Base-by-base conservation (phyloP, 495 filamentous ascomycete genomes). In the Venustampulla echinocandica region DNA sequence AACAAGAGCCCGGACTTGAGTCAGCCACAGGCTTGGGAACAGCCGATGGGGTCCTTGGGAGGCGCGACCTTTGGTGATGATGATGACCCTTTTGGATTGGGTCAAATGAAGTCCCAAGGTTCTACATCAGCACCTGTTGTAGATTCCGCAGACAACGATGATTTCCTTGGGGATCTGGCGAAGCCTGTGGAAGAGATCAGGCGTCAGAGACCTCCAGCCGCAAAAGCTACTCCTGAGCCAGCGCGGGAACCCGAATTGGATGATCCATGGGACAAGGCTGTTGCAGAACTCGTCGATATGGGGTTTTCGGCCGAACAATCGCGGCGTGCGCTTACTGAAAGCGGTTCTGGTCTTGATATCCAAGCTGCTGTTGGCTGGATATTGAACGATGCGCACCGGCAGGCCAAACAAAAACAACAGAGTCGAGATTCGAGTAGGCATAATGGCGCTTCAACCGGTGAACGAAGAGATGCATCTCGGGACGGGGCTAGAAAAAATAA, bases 251-350 rank as follows among this genome's bases (percentile, higher is more conserved):
- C 62, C 4, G 63, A 71, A 21, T 70, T 65, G 11, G 68, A 68
- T 46, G 81, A 82, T 57, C 83, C 81, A 7, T 79, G 80, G 37
- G 89, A 95, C 59, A 76, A 74, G 42, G 87, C 88, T 3, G 76
- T 97, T 44, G 89, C 88, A 1, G 88, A 96, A 58, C 64, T 98
- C 15, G 81, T 97, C 9, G 90, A 97, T 54, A 96, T 97, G 81
- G 92, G 92, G 19, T 98, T 98, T 48, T 78, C 84, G 0, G 75
- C 80, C 0, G 83, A 92, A 35, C 88, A 87, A 47, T 78, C 93
- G 18, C 76, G 74, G 47, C 70, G 79, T 49, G 93, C 90, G 33
- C 66, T 98, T 6, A 74, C 74, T 10, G 81, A 85, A 59, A 97
- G 85, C 10, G 76, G 84, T 6, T 79, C 78, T 9, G 88, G 89